Base-by-base conservation (phyloP, 1,284 basidiomycete species). In the Sporisorium iseilematis-ciliati region DNA sequence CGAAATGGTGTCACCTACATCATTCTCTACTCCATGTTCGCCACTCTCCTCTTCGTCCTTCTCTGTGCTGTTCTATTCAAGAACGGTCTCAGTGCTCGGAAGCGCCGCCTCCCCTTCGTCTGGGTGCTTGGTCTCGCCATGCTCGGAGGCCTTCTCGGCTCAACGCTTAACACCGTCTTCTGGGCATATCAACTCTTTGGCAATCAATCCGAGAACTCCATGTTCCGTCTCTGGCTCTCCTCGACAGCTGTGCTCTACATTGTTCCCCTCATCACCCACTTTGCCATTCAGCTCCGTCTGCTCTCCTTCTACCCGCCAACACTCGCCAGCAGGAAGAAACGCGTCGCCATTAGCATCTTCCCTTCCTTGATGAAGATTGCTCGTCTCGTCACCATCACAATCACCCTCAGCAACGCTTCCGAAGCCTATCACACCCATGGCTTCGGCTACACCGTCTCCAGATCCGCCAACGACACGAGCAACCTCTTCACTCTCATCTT, bases 21-120 rank as follows among this genome's bases (percentile, higher is more conserved):
- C 62, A 79, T 79, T 41, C 74, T 79, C 55, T 79, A 79, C 68
- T 73, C 70, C 14, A 75, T 72, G 62, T 70, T 76, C 35, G 67
- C 71, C 12, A 76, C 77, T 2, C 64, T 79, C 4, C 77, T 79
- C 55, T 79, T 79, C 41, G 64, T 76, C 11, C 62, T 79, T 18
- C 63, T 77, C 12, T 70, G 68, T 54, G 65, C 72, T 29, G 71
- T 79, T 14, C 67, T 79, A 8, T 66, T 77, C 58, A 77, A 74
- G 45, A 67, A 77, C 52, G 74, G 74, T 56, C 61, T 79, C 54
- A 65, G 63, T 45, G 60, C 61, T 2, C 63, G 69, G 26, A 76
- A 73, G 59, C 64, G 75, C 11, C 51, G 62, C 12, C 53, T 69
- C 3, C 73, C 69, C 38, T 59, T 77, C 40, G 63, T 77, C 33